Evolutionary conservation across 805 yeast species (phyloP).

Genomic region (Candida xyloterini): DNA sequence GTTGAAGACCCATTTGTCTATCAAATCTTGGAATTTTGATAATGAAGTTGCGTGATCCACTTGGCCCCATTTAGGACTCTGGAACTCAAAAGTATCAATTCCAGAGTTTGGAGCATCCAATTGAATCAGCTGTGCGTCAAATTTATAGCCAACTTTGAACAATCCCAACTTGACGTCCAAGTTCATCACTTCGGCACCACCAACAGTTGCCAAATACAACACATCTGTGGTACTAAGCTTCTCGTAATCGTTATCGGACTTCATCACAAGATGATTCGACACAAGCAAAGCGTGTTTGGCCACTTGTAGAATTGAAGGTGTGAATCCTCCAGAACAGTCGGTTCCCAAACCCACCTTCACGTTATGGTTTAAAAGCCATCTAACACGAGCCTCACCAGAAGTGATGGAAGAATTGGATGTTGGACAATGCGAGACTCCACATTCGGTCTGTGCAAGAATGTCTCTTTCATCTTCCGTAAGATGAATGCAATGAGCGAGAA

Average conservation of each 20-base stretch:
- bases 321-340: slow-evolving; percentile 75
- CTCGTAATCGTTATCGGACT: slow-evolving; percentile 39
- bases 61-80: slow-evolving; percentile 41
- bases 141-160: slow-evolving; percentile 73
- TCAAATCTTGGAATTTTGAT: slow-evolving; percentile 48
- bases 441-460: slow-evolving; percentile 47
- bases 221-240: slow-evolving; percentile 69
- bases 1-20: slow-evolving; percentile 87
- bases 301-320: slow-evolving; percentile 59
- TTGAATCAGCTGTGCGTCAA: slow-evolving; percentile 81
- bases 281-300: slow-evolving; percentile 72
- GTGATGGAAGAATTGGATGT: slow-evolving; percentile 83
- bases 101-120: slow-evolving; percentile 50
- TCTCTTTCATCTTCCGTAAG: slow-evolving; percentile 61
- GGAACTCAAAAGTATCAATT: slow-evolving; percentile 77
- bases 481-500: slow-evolving; percentile 88
- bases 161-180: slow-evolving; percentile 59
- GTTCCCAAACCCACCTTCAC: slow-evolving; percentile 81
- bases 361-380: slow-evolving; percentile 59
- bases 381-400: slow-evolving; percentile 85
- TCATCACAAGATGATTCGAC: slow-evolving; percentile 68
- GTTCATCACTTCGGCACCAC: slow-evolving; percentile 80
- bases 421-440: slow-evolving; percentile 93
- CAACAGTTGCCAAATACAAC: slow-evolving; percentile 77
- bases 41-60: slow-evolving; percentile 13